These are phyloP conservation scores for Yamadazyma insecticola DNA, from an alignment of 805 yeast species.

Conservation along the genomic window DNA sequence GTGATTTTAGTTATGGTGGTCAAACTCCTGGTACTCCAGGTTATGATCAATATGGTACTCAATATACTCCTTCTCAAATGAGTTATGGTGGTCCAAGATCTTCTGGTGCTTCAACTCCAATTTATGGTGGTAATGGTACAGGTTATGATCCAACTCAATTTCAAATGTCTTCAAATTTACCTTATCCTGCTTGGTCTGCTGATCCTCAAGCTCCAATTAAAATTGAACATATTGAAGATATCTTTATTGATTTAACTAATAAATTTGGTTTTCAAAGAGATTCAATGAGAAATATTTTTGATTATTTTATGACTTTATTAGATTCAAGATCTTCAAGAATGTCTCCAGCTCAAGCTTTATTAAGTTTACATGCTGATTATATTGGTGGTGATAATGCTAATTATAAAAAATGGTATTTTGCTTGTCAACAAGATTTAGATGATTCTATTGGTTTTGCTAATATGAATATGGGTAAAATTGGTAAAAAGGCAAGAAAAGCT, in stretches of 20 bases:
- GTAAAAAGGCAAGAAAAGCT: constrained; percentile 77
- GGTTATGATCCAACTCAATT: constrained; percentile 58
- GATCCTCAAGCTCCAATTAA: constrained; percentile 86
- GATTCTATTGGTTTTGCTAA: constrained; percentile 80
- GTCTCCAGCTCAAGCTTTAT: constrained; percentile 84
- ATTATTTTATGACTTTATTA: constrained; percentile 77
- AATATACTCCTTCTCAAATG: constrained; percentile 82
- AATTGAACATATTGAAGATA: constrained; percentile 80
- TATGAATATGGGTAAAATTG: constrained; percentile 70
- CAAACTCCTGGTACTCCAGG: constrained; percentile 55
- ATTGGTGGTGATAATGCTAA: constrained; percentile 86
- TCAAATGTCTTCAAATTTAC: constrained; percentile 78
- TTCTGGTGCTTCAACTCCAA: constrained; percentile 93
- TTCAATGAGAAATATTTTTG: constrained; percentile 88
- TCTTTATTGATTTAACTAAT: constrained; percentile 76
- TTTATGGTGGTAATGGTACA: constrained; percentile 67
- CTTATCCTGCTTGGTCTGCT: constrained; percentile 99
- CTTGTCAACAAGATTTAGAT: constrained; percentile 83
- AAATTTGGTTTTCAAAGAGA: constrained; percentile 90
- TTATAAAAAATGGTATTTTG: constrained; percentile 84
- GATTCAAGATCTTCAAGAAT: constrained; percentile 84
- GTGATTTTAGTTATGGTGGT: constrained; percentile 61
- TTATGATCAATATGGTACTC: constrained; percentile 64
- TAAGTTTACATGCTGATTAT: constrained; percentile 81
- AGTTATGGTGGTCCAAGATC: constrained; percentile 74